A percentile compares a stretch with the other conserved stretches of the same genome.
Evolutionary conservation across 2,329 filamentous ascomycete species (phyloP).

Genomic region (Calonectria fujianensis): DNA sequence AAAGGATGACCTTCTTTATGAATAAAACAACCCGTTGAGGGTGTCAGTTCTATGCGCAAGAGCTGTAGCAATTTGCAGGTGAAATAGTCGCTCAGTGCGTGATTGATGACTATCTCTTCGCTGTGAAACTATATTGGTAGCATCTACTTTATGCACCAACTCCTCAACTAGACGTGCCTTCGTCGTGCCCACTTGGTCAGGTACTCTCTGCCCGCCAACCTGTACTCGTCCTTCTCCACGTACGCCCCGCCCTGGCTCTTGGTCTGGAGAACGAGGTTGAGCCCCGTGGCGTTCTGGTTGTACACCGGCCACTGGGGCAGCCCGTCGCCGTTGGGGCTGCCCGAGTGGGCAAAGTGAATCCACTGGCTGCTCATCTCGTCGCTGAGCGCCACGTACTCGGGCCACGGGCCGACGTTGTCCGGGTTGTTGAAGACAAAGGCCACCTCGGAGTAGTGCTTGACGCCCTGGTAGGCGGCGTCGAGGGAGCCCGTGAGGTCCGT

Average conservation of each 20-base stretch:
- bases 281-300: background rate
- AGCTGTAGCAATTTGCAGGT: background rate
- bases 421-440: slow-evolving; percentile 23
- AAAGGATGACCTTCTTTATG: background rate
- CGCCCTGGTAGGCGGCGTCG: slow-evolving; percentile 6
- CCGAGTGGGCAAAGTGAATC: slow-evolving; percentile 16
- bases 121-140: background rate
- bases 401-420: slow-evolving; percentile 5
- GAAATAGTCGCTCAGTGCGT: background rate
- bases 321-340: slow-evolving; percentile 2
- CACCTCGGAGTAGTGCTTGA: slow-evolving; percentile 17
- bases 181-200: slow-evolving; percentile 7
- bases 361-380: slow-evolving; percentile 20
- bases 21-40: background rate
- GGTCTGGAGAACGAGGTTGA: slow-evolving; percentile 12
- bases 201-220: slow-evolving; percentile 13
- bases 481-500: background rate
- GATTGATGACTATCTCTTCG: background rate
- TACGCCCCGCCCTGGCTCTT: slow-evolving; percentile 11
- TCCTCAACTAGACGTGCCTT: background rate
- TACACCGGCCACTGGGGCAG: background rate
- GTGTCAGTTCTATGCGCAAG: too few species aligned
- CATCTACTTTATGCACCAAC: background rate
- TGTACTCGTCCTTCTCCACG: slow-evolving; percentile 18
- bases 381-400: slow-evolving; percentile 6